phyloP scores from a whole-genome alignment of 805 yeast species.

The Barnettozyma populi region DNA sequence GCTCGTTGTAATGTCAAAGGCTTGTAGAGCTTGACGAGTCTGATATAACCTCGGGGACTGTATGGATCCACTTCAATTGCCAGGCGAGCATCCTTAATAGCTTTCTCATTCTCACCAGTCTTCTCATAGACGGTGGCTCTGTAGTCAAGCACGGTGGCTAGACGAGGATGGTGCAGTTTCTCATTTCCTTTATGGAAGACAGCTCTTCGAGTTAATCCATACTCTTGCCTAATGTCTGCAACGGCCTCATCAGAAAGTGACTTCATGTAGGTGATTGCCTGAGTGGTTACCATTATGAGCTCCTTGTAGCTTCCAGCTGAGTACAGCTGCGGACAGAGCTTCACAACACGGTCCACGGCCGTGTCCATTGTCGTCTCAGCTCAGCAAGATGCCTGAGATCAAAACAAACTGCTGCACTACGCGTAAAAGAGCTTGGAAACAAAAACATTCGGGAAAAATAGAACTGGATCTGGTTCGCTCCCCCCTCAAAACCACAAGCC shows the following conservation, averaged over 20 bases:
- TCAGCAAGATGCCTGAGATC: neutral
- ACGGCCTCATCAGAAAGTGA: conserved; percentile 16
- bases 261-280: conserved; percentile 16
- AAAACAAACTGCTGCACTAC: neutral
- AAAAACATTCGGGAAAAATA: neutral
- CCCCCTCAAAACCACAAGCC: neutral
- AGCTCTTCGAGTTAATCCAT: conserved; percentile 16
- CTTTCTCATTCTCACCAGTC: conserved; percentile 8
- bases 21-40: conserved; percentile 15
- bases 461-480: neutral
- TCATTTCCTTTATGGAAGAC: conserved; percentile 9
- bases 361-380: neutral
- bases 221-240: conserved; percentile 6
- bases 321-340: conserved; percentile 15
- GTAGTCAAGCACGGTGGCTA: conserved; percentile 19
- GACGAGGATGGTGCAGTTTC: conserved; percentile 18
- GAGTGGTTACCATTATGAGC: conserved; percentile 14
- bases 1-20: conserved; percentile 8
- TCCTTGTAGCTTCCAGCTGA: conserved; percentile 10
- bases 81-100: conserved; percentile 16
- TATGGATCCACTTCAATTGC: conserved; percentile 21
- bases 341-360: conserved; percentile 10
- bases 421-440: neutral
- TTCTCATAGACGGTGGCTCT: conserved; percentile 22
- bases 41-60: conserved; percentile 21